Percentiles rank a stretch among this genome's conserved stretches.
Conservation (phyloP, 352 stramenopile genomes). For the Phytophthora tubulina region DNA sequence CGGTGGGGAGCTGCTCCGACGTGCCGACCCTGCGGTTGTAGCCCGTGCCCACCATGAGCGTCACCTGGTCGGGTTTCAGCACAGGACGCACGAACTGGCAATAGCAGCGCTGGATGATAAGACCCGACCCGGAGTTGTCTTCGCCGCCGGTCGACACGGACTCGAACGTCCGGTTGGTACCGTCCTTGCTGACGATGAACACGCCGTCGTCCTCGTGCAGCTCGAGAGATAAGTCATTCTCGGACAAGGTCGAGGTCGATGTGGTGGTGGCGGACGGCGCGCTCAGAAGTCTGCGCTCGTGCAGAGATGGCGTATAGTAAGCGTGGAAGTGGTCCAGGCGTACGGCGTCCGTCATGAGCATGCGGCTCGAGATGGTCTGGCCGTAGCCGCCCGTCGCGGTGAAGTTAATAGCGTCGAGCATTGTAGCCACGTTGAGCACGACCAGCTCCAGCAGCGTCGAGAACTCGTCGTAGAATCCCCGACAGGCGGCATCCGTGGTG, state of each 20-base stretch:
- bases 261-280: constrained; percentile 7
- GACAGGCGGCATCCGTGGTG: constrained; percentile 46
- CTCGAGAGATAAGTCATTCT: constrained; percentile 56
- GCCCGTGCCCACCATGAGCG: constrained; percentile 69
- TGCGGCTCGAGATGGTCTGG: constrained; percentile 48
- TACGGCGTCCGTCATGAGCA: constrained; percentile 62
- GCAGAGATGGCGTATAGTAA: constrained; percentile 49
- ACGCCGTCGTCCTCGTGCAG: constrained; percentile 70
- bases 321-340: constrained; percentile 74
- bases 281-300: constrained; percentile 31
- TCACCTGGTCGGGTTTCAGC: constrained; percentile 61
- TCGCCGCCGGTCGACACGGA: constrained; percentile 35
- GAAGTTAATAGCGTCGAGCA: constrained; percentile 57
- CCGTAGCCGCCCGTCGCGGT: constrained; percentile 51
- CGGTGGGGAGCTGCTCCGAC: constrained; percentile 53
- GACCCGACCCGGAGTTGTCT: constrained; percentile 50
- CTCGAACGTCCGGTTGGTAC: constrained; percentile 33
- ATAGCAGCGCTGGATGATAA: constrained; percentile 62
- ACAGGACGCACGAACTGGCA: constrained; percentile 55
- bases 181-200: constrained; percentile 58
- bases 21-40: constrained; percentile 63
- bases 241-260: not conserved
- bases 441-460: constrained; percentile 56
- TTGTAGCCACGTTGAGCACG: constrained; percentile 52
- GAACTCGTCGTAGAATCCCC: constrained; percentile 59